Base-by-base conservation (phyloP, 805 yeast genomes). In the Nakazawaea siamensis region DNA sequence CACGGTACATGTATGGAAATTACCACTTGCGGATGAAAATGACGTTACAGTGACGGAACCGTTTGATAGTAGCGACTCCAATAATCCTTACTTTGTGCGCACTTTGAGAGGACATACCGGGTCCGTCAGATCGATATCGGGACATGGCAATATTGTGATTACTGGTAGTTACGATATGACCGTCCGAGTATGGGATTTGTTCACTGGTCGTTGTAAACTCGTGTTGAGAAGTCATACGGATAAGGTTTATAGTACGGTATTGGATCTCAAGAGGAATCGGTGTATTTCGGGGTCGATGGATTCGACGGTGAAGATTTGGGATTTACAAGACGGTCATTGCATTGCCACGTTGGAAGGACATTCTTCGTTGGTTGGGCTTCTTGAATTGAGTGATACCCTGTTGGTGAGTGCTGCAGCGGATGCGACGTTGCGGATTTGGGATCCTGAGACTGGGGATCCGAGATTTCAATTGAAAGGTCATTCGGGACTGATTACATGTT, bases 351-450 rank as follows among this genome's bases (percentile, higher is more conserved):
- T 90, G 30, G 86, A 79, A 38, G 97, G 96, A 1, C 98, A 92
- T 55, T 77, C 84, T 1, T 83, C 90, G 10, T 61, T 92, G 15
- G 98, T 92, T 12, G 98, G 97, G 0, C 62, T 92, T 29, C 64
- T 90, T 18, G 85, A 84, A 29, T 68, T 88, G 7, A 76, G 86
- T 5, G 77, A 80, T 18, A 76, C 80, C 24, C 77, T 75, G 31
- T 63, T 92, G 10, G 94, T 90, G 2, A 81, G 94, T 29, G 98
- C 96, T 0, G 97, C 97, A 2, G 97, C 97, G 0, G 98, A 92
- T 55, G 75, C 92, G 3, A 80, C 96, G 0, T 66, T 92, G 27
- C 69, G 97, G 34, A 80, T 90, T 2, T 92, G 98, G 98, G 82
- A 92, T 51, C 92, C 96, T 2, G 73, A 73, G 18, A 71, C 78